Percentiles rank a stretch among this genome's conserved stretches.
Evolutionary conservation across 2,329 filamentous ascomycete species (phyloP).

Genomic region (Cercospora sp.): DNA sequence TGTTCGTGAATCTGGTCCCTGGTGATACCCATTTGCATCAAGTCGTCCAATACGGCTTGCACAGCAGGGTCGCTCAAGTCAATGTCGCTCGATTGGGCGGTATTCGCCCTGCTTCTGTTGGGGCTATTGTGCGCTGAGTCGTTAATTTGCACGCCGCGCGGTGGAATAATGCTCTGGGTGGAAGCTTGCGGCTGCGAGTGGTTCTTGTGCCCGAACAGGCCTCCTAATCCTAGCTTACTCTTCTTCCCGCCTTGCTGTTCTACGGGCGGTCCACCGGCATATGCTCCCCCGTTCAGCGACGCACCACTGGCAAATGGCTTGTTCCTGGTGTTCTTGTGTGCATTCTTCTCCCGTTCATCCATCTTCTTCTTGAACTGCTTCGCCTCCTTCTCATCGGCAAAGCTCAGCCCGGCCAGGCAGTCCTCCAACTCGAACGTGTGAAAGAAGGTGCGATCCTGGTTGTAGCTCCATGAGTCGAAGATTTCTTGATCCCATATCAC

Average conservation of each 20-base stretch:
- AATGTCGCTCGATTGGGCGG: slow-evolving; percentile 47
- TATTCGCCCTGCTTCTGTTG: slow-evolving; percentile 25
- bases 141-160: slow-evolving; percentile 37
- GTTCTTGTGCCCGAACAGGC: slow-evolving; percentile 32
- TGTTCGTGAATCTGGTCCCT: slow-evolving; percentile 68
- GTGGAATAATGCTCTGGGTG: slow-evolving; percentile 54
- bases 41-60: slow-evolving; percentile 61
- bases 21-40: slow-evolving; percentile 65
- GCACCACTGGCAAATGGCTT: slow-evolving; percentile 33
- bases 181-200: slow-evolving; percentile 40
- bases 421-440: slow-evolving; percentile 95
- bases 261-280: slow-evolving; percentile 14
- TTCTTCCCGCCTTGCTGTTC: slow-evolving; percentile 21
- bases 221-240: slow-evolving; percentile 28
- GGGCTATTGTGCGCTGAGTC: slow-evolving; percentile 34
- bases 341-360: slow-evolving; percentile 49
- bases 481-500: slow-evolving; percentile 98
- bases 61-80: slow-evolving; percentile 63
- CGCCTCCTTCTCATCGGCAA: slow-evolving; percentile 95
- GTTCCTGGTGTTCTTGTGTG: slow-evolving; percentile 20
- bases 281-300: slow-evolving; percentile 20
- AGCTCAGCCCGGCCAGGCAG: slow-evolving; percentile 85
- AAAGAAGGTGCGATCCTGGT: slow-evolving; percentile 96
- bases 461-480: slow-evolving; percentile 91
- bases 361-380: slow-evolving; percentile 97